Evolutionary conservation across 139 green algal genomes (phyloP), one percentile per base, ranked within the genome.

Genomic region (Tetradesmus lagerheimii): DNA sequence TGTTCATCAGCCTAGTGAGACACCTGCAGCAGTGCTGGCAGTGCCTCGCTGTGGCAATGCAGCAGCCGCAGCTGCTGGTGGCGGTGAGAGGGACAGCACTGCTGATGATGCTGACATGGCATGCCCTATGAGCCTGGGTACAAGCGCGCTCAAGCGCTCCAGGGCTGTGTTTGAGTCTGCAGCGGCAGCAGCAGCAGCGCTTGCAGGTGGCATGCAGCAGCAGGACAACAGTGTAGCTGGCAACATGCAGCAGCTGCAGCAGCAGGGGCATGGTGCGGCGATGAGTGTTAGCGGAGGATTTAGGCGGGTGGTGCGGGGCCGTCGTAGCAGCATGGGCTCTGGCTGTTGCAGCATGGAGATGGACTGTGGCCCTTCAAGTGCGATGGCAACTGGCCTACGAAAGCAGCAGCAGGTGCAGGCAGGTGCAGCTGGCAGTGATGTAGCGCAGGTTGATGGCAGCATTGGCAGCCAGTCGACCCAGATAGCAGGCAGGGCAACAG

Each of bases 111-210:
- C n/a, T 31, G 86, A 90, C 12, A 45, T 29, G 15, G 35, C 77
- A 62, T 91, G 87, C 53, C 87, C 87, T 37, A 87, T 82, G 57
- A 91, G 87, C 57, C 57, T 87, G 41, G 78, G 78, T 23, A 84
- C 76, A 8, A 87, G 76, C 41, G 62, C 62, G 0, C 39, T 50
- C 39, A 91, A 91, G 78, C 77, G 87, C 31, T 75, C 78, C 16
- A 53, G 87, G 0, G 57, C 77, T 27, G 87, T 86, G 37, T 91
- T 82, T 50, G 87, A 86, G 53, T 20, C 35, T 71, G 38, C 39
- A 67, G 20, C 39, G n/a, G 67, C 39, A 43, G 83, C 53, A 8
- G 50, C 38, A 20, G 64, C 64, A 67, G 85, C 43, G 14, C 29
- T 29, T n/a, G 23, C 41, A 53, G 74, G 23, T 31, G 71, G 23